Evolutionary conservation across 1,139 yeast species (phyloP).

Genomic region (Geotrichum aggregatum): DNA sequence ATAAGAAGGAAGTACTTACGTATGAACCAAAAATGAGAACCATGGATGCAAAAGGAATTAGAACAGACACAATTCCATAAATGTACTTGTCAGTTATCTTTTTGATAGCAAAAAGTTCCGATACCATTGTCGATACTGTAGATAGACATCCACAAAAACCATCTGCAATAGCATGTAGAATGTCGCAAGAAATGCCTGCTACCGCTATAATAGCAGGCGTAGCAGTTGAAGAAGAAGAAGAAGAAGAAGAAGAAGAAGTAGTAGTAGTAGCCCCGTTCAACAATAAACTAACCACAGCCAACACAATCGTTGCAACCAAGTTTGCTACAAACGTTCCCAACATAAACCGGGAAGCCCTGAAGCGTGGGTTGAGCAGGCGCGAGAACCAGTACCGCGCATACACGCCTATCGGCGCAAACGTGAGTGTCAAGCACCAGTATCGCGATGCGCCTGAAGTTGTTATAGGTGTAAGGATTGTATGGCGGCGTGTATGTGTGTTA

Average conservation of each 20-base stretch:
- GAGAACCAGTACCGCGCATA: slow-evolving; percentile 54
- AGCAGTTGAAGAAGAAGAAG: too few species aligned
- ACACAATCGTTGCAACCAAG: slow-evolving; percentile 51
- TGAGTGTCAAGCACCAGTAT: slow-evolving; percentile 55
- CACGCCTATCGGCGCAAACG: slow-evolving; percentile 68
- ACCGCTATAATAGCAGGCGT: slow-evolving; percentile 17
- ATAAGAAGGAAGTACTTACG: slow-evolving; percentile 4
- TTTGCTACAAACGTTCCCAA: slow-evolving; percentile 75
- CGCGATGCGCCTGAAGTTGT: slow-evolving; percentile 46
- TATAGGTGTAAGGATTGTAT: too few species aligned
- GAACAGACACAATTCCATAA: slow-evolving; percentile 43
- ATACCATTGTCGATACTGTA: slow-evolving; percentile 72
- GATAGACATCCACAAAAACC: slow-evolving; percentile 79
- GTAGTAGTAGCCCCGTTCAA: slow-evolving; percentile 43
- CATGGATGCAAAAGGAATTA: slow-evolving; percentile 39
- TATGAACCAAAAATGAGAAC: slow-evolving; percentile 48
- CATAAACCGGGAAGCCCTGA: slow-evolving; percentile 45
- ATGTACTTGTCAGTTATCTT: slow-evolving; percentile 36
- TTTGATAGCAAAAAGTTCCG: slow-evolving; percentile 51
- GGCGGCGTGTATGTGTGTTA: too few species aligned
- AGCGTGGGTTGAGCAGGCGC: slow-evolving; percentile 45
- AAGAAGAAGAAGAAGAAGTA: background rate
- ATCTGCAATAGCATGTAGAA: slow-evolving; percentile 53
- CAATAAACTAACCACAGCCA: slow-evolving; percentile 54
- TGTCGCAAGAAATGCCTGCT: slow-evolving; percentile 44